Evolutionary conservation across 1,284 basidiomycete species (phyloP), one percentile per base, ranked within the genome.

Genomic region (Mycena sp.): DNA sequence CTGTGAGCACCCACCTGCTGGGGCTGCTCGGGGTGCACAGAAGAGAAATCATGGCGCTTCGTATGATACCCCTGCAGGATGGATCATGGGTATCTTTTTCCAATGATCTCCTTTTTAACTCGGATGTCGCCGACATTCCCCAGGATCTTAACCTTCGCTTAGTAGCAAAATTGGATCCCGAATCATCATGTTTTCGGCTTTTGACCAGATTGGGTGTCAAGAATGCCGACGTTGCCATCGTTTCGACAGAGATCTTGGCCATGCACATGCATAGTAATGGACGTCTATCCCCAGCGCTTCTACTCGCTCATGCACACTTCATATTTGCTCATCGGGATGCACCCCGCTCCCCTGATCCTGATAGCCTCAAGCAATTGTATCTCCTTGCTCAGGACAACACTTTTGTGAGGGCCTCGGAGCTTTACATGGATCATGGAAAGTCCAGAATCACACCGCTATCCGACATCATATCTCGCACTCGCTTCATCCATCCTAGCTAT

Each of bases 11-110:
- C 9, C 29, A 45, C n/a, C 30, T 45, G 41, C 5, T 3, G 16
- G 25, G 12, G 16, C 21, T 54, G 40, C 11, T 11, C 16, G 2
- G 51, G 38, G 11, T 5, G 1, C 19, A 21, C n/a, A 29, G 16
- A 30, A 3, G 23, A 6, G 4, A 7, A 19, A 54, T 54, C 52
- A 32, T 21, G 29, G 28, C 41, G 11, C 40, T 54, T 16, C 41
- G 29, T 29, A 44, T 54, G 28, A 40, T 54, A 11, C 52, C 40
- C 25, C 52, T 54, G 21, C 52, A 54, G 16, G 41, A 54, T 29
- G 52, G 52, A 32, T 35, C 40, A 17, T 54, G 52, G 52, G 30
- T 35, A 11, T 32, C 52, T 21, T 40, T 35, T n/a, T 44, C 41
- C 12, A 21, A 29, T 10, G 21, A 44, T 43, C 52, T 54, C 43